phyloP scores from a whole-genome alignment of 164 flowering plant genomes.

The Magnolia changhungtana region DNA sequence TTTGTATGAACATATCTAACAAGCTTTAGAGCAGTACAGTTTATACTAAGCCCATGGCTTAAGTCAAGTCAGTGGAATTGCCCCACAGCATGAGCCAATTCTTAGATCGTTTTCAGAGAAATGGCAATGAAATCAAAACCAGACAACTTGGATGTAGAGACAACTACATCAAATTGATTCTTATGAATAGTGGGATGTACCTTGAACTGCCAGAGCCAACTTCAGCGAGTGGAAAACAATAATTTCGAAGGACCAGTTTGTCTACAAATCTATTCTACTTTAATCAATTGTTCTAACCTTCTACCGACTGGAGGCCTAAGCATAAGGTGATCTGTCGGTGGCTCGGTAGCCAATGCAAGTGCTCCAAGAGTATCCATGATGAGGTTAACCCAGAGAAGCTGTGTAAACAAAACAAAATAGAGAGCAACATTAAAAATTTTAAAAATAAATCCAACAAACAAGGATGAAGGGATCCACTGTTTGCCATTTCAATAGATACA shows the following conservation, averaged over 20 bases:
- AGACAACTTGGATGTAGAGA: neutral
- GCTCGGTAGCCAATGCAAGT: conserved; percentile 69
- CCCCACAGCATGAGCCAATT: no score
- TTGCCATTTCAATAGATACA: neutral
- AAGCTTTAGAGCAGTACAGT: no score
- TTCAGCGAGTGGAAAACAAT: neutral
- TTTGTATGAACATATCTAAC: no score
- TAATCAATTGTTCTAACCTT: conserved; percentile 25
- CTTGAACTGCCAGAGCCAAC: neutral
- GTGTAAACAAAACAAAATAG: neutral
- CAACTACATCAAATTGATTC: neutral
- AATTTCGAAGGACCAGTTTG: neutral
- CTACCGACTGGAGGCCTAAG: conserved; percentile 64
- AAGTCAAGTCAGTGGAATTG: no score
- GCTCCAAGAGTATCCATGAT: conserved; percentile 32
- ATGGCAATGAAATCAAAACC: neutral
- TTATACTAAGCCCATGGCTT: neutral
- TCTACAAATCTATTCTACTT: neutral
- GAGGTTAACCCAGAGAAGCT: conserved; percentile 30
- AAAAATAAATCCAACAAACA: neutral
- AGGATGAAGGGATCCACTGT: neutral
- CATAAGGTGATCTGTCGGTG: conserved; percentile 71
- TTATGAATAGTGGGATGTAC: neutral
- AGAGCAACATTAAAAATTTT: neutral
- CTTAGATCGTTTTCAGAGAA: neutral